A percentile compares a stretch with the other conserved stretches of the same genome.
These are phyloP conservation scores for Fusarium sp. DNA, from an alignment of 2,329 filamentous ascomycete genomes.

Conservation along the genomic window DNA sequence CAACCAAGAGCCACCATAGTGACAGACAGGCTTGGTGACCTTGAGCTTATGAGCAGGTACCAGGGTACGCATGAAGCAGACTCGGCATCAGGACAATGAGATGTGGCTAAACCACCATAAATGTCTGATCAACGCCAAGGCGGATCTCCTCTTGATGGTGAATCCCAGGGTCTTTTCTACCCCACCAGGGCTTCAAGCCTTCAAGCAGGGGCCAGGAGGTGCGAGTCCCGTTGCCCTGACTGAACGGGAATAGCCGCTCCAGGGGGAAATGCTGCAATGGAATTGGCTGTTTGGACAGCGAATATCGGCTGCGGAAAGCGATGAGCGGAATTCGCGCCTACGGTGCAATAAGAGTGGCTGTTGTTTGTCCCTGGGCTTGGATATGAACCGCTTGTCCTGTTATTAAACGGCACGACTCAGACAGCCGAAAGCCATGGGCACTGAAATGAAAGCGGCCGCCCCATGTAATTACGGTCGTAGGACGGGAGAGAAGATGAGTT, in stretches of 20 bases:
- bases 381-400: conserved; percentile 18
- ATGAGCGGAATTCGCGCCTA: conserved; percentile 43
- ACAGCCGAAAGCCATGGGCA: conserved; percentile 26
- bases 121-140: conserved; percentile 39
- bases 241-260: conserved; percentile 32
- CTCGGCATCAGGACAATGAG: conserved; percentile 13
- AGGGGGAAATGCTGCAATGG: neutral
- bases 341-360: conserved; percentile 23
- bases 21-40: too few species aligned
- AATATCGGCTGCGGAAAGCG: conserved; percentile 26
- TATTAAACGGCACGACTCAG: conserved; percentile 30
- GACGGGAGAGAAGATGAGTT: conserved; percentile 4
- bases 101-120: conserved; percentile 32
- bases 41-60: too few species aligned
- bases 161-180: conserved; percentile 40
- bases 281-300: conserved; percentile 14
- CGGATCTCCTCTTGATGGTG: conserved; percentile 32
- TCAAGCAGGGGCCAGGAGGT: conserved; percentile 43
- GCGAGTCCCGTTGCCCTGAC: conserved; percentile 11
- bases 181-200: conserved; percentile 15
- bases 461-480: conserved; percentile 15
- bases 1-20: conserved; percentile 20
- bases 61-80: neutral
- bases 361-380: neutral
- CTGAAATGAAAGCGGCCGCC: conserved; percentile 33